Base-by-base conservation (phyloP, 106 monocot genomes). In the Gastrodia elata region DNA sequence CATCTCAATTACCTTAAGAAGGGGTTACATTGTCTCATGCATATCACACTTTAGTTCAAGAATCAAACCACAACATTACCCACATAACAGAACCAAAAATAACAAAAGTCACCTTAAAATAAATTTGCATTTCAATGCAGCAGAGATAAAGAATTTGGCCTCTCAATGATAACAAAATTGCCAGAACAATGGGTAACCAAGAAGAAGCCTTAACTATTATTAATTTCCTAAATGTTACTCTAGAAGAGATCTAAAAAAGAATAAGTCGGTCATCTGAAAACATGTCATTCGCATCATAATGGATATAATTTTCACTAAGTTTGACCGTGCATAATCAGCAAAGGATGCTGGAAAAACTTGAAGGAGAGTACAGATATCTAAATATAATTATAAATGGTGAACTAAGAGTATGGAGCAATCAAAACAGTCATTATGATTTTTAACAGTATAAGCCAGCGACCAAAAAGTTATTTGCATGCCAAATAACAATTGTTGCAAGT, bases 1-100 rank as follows among this genome's bases (percentile, higher is more conserved):
- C 95, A 96, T 89, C 81, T 96, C 95, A 11, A 74, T 49, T 69
- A 74, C 68, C 74, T 80, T 74, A 15, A 58, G 55, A 58, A 39
- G 15, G 30, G 36, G 2, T 67, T 37, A 67, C 20, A 37, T 67
- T 37, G 32, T 18, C 35, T 20, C 36, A 36, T 18, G 1, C 33
- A 65, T 30, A 59, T 59, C 28, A 28, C 28, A 11, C 67, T 37
- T n/a, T 36, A 67, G 61, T 32, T 61, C 26, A 37, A 20, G n/a
- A 36, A 36, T 37, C 16, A 28, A 10, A 4, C 20, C 37, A 7
- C 37, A 67, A 37, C 37, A 67, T 67, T 36, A 20, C 37, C 18
- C 37, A 35, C 37, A 18, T 36, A 15, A 37, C n/a, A 32, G 37
- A 20, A 67, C 30, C 20, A 67, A 67, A 34, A 20, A 67, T 36